Evolutionary conservation across 805 yeast genomes (phyloP).

Genomic region (Candida koratica): DNA sequence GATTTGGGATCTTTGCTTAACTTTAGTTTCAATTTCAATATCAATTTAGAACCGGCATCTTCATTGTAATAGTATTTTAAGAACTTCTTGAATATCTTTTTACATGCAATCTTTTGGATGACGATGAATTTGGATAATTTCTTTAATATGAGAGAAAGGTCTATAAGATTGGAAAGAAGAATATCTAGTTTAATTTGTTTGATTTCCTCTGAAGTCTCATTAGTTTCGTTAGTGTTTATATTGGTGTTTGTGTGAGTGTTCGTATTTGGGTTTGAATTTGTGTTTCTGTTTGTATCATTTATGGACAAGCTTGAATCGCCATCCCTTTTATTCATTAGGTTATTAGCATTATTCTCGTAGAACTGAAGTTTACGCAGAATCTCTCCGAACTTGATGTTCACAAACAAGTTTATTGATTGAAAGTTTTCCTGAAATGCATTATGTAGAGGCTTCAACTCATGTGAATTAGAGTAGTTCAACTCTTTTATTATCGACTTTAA

Average conservation of each 20-base stretch:
- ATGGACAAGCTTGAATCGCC: background rate
- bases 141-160: slow-evolving; percentile 48
- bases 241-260: background rate
- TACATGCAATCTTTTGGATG: slow-evolving; percentile 68
- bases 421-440: slow-evolving; percentile 52
- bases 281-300: background rate
- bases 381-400: slow-evolving; percentile 66
- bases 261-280: background rate
- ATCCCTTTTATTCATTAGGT: background rate
- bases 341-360: slow-evolving; percentile 15
- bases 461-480: slow-evolving; percentile 39
- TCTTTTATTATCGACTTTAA: slow-evolving; percentile 61
- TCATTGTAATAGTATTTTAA: slow-evolving; percentile 39
- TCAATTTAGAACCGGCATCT: slow-evolving; percentile 20
- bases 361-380: slow-evolving; percentile 45
- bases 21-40: slow-evolving; percentile 26
- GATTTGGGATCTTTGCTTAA: slow-evolving; percentile 47
- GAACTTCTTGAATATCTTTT: slow-evolving; percentile 72
- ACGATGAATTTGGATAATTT: slow-evolving; percentile 66
- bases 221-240: background rate
- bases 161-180: slow-evolving; percentile 35
- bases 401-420: slow-evolving; percentile 58
- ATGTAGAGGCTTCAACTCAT: slow-evolving; percentile 30
- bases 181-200: slow-evolving; percentile 14
- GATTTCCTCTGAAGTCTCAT: slow-evolving; percentile 7